Evolutionary conservation across 306 rosid species (phyloP).

Genomic region (Alnus rubra): DNA sequence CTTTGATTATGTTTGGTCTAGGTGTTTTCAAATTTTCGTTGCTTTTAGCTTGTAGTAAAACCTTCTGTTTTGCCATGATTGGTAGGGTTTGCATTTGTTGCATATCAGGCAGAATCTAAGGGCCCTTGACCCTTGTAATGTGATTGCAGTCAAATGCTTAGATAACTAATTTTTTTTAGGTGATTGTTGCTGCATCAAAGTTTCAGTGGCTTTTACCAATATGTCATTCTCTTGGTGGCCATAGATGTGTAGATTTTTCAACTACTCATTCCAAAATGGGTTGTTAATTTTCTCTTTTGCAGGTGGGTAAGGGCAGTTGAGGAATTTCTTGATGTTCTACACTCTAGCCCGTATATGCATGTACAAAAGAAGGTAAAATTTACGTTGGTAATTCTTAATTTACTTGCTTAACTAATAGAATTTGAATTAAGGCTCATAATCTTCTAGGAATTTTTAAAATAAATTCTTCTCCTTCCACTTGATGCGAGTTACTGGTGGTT

Average conservation of each 20-base stretch:
- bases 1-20: background rate
- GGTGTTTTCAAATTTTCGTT: background rate
- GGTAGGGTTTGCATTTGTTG: background rate
- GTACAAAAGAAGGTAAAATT: conserved; percentile 67
- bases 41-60: background rate
- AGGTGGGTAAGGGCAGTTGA: conserved; percentile 88
- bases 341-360: conserved; percentile 58
- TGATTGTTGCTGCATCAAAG: background rate
- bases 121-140: background rate
- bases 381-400: conserved; percentile 4
- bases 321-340: conserved; percentile 69
- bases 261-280: background rate
- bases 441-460: conserved; percentile 3
- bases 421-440: background rate
- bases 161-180: background rate
- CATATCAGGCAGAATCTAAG: background rate
- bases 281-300: conserved; percentile 28
- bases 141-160: background rate
- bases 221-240: conserved; percentile 7
- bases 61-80: background rate
- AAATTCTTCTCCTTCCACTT: conserved; percentile 1
- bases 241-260: background rate
- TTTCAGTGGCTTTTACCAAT: background rate
- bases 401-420: conserved; percentile 9
- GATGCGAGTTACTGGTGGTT: conserved; percentile 14